A percentile compares a stretch with the other conserved stretches of the same genome.
Evolutionary conservation across 495 filamentous ascomycete genomes (phyloP).

Genomic region (Xylaria longipes): DNA sequence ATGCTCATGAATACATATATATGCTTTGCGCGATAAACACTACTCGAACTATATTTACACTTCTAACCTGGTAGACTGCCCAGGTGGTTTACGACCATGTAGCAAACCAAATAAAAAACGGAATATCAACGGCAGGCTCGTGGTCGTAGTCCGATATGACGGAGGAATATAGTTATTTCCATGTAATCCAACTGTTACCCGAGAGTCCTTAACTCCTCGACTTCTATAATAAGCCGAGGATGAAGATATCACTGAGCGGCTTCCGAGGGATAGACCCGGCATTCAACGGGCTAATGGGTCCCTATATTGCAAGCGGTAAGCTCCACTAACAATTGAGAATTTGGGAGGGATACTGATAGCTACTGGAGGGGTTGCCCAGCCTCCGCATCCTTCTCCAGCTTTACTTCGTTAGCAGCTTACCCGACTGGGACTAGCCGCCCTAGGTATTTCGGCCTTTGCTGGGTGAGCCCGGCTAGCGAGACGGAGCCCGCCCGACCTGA

Average conservation of each 20-base stretch:
- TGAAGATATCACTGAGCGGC: slow-evolving; percentile 8
- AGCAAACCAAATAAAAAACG: background rate
- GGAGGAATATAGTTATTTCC: background rate
- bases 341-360: background rate
- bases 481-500: slow-evolving; percentile 19
- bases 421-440: background rate
- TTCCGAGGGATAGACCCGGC: slow-evolving; percentile 23
- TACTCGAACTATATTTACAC: background rate
- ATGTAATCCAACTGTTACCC: background rate
- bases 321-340: background rate
- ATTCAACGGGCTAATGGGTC: background rate
- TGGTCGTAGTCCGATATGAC: background rate
- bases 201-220: background rate
- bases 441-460: background rate
- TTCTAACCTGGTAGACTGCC: background rate
- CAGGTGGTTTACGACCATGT: background rate
- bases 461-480: background rate
- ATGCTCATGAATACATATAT: background rate
- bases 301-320: background rate
- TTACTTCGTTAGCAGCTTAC: background rate
- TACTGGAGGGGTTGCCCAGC: background rate
- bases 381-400: slow-evolving; percentile 12
- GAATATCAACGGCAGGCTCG: background rate
- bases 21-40: background rate
- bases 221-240: background rate